These are phyloP conservation scores for Sphagnurus paluster DNA, from an alignment of 1,284 basidiomycete species.

Conservation along the genomic window DNA sequence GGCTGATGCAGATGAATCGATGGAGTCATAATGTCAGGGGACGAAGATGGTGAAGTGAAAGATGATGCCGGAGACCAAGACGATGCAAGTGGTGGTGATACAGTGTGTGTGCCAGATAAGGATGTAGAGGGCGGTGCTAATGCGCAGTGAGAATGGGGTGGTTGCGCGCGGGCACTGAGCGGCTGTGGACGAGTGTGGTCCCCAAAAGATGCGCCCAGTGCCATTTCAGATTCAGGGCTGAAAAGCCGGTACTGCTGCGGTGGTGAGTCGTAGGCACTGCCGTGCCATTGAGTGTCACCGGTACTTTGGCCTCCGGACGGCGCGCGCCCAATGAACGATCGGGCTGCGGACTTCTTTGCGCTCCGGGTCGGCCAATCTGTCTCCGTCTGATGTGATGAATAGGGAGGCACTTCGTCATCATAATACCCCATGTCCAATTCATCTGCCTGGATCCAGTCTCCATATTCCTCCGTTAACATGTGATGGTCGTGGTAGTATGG, in stretches of 20 bases:
- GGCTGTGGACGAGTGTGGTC: constrained; percentile 4
- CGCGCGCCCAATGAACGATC: constrained; percentile 5
- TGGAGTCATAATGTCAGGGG: constrained; percentile 8
- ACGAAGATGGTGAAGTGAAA: constrained; percentile 12
- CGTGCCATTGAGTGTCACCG: constrained; percentile 7
- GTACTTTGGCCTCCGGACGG: constrained; percentile 8
- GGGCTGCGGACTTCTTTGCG: constrained; percentile 10
- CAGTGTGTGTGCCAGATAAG: constrained; percentile 15
- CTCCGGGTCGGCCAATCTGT: constrained; percentile 11
- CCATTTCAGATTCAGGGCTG: constrained; percentile 13
- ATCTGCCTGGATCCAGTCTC: constrained; percentile 7
- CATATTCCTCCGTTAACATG: constrained; percentile 4
- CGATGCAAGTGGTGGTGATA: constrained; percentile 16
- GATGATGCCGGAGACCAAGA: constrained; percentile 12
- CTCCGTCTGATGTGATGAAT: constrained; percentile 1
- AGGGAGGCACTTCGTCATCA: background rate
- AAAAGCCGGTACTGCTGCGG: constrained; percentile 10
- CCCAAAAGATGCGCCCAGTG: constrained; percentile 8
- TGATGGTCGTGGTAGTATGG: background rate
- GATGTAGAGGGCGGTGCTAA: constrained; percentile 18
- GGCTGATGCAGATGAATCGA: constrained; percentile 48
- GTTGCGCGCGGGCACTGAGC: constrained; percentile 4
- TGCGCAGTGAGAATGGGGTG: constrained; percentile 4
- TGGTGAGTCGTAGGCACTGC: constrained; percentile 3
- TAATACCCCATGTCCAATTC: constrained; percentile 10